These are phyloP conservation scores for Aphanomyces astaci DNA, from an alignment of 352 stramenopile genomes.

Conservation along the genomic window DNA sequence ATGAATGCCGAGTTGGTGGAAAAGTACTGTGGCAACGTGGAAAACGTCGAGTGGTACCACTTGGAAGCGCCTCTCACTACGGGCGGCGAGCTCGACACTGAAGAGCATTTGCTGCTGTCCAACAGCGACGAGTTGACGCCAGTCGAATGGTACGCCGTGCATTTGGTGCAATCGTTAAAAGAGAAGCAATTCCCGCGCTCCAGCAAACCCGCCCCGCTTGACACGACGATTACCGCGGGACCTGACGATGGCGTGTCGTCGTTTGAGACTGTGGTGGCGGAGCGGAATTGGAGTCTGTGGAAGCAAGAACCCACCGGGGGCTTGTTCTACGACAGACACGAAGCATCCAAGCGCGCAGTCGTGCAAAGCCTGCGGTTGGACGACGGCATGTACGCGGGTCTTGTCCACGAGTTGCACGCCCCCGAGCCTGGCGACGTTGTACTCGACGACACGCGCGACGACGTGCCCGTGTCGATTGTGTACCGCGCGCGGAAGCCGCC, in stretches of 20 bases:
- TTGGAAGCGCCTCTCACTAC: slow-evolving; percentile 44
- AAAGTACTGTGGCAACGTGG: slow-evolving; percentile 37
- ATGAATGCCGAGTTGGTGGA: slow-evolving; percentile 37
- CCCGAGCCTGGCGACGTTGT: slow-evolving; percentile 29
- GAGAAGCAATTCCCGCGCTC: slow-evolving; percentile 29
- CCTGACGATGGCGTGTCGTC: too few relatives aligned
- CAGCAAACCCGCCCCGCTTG: too few relatives aligned
- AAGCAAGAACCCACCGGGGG: slow-evolving; percentile 15
- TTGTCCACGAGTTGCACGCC: slow-evolving; percentile 42
- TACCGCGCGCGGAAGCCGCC: slow-evolving; percentile 56
- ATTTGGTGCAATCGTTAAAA: slow-evolving; percentile 56
- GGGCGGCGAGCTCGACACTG: slow-evolving; percentile 56
- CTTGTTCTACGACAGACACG: slow-evolving; percentile 17
- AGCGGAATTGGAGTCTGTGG: neutral
- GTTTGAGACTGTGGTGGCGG: slow-evolving; percentile 36
- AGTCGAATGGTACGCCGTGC: slow-evolving; percentile 81
- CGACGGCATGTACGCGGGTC: slow-evolving; percentile 45
- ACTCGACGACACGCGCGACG: slow-evolving; percentile 44
- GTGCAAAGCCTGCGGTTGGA: slow-evolving; percentile 34
- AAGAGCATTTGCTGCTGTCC: slow-evolving; percentile 72
- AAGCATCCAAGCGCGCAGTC: neutral
- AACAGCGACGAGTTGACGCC: slow-evolving; percentile 77
- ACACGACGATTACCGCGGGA: too few relatives aligned
- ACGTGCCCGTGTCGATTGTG: slow-evolving; percentile 28
- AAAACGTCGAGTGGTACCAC: slow-evolving; percentile 27